Conservation (phyloP, 164 flowering plant species). For the Magnolia changhungtana region DNA sequence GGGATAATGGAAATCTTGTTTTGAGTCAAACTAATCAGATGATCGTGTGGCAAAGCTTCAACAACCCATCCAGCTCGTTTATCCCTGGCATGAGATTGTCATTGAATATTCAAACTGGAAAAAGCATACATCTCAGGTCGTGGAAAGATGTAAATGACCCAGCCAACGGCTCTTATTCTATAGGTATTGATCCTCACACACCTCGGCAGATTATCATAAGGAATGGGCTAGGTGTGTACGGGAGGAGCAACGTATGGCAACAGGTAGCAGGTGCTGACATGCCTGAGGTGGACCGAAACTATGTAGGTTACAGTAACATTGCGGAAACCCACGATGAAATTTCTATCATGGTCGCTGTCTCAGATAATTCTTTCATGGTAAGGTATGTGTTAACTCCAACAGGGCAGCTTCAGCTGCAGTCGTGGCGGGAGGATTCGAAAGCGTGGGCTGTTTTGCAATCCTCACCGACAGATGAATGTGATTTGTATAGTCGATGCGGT, state of each 20-base stretch:
- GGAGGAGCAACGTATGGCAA: constrained; percentile 47
- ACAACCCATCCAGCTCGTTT: constrained; percentile 20
- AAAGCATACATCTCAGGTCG: constrained; percentile 15
- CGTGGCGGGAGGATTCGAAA: constrained; percentile 11
- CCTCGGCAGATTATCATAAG: constrained; percentile 21
- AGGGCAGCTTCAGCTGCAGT: constrained; percentile 24
- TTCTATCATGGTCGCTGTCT: constrained; percentile 13
- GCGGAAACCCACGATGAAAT: constrained; percentile 23
- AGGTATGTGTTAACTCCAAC: constrained; percentile 18
- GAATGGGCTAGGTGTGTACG: constrained; percentile 2
- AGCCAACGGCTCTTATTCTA: constrained; percentile 16
- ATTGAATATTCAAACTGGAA: constrained; percentile 16
- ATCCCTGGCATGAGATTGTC: constrained; percentile 24
- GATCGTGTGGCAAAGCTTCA: constrained; percentile 29
- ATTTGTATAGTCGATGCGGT: constrained; percentile 32
- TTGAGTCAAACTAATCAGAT: constrained; percentile 9
- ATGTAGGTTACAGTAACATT: constrained; percentile 9
- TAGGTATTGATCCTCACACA: constrained; percentile 22
- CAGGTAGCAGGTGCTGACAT: constrained; percentile 34
- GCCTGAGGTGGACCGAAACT: constrained; percentile 11
- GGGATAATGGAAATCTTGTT: constrained; percentile 26
- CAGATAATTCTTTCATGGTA: constrained; percentile 10
- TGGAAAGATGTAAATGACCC: constrained; percentile 42
- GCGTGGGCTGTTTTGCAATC: constrained; percentile 9
- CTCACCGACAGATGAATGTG: constrained; percentile 33